phyloP scores from a whole-genome alignment of 768 basidiomycete genomes.

The Pseudohyphozyma bogoriensis region DNA sequence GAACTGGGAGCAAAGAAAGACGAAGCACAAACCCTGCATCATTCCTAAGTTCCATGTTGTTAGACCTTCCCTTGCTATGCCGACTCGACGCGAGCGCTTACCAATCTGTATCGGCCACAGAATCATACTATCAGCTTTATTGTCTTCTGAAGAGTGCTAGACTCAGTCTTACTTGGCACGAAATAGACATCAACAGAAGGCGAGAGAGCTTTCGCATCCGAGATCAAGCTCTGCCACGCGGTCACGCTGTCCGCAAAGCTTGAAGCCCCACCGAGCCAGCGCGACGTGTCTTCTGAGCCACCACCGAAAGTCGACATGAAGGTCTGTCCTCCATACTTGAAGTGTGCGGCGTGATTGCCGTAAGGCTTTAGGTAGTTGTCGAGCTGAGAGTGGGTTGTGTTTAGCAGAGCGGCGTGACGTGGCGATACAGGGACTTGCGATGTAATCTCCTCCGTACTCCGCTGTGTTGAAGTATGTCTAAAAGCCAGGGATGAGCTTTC shows the following conservation, averaged over 20 bases:
- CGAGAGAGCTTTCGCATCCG: not conserved
- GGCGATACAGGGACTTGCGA: no score
- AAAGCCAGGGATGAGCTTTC: not conserved
- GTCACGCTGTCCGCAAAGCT: not conserved
- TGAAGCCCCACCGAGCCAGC: not conserved
- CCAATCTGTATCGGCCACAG: no score
- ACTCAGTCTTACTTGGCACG: not conserved
- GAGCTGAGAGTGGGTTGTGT: no score
- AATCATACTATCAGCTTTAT: no score
- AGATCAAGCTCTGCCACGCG: not conserved
- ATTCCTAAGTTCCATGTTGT: no score
- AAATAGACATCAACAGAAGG: not conserved
- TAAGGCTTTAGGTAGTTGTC: conserved; percentile 3
- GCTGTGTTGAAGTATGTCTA: conserved; percentile 3
- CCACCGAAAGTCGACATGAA: not conserved
- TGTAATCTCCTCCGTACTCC: not conserved
- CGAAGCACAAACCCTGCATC: no score
- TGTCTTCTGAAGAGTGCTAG: no score
- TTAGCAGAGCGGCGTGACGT: no score
- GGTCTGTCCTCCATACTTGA: not conserved
- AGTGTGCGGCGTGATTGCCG: not conserved
- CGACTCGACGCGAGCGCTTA: no score
- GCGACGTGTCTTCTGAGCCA: no score
- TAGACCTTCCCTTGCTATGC: no score
- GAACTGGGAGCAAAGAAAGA: no score